phyloP scores from a whole-genome alignment of 345 rosid genomes.

The Arabidopsis arenosa region DNA sequence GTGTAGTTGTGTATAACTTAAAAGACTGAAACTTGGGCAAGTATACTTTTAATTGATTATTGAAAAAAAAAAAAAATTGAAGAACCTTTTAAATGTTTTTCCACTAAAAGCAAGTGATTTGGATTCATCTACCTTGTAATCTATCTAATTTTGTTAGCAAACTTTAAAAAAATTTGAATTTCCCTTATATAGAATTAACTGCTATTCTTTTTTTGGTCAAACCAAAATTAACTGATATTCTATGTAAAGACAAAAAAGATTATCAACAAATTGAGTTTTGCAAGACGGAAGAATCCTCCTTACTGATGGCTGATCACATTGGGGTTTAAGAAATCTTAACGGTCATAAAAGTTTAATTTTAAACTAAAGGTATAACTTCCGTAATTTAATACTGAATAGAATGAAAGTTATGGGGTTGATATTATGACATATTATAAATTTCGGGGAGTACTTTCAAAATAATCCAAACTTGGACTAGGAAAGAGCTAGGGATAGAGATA shows the following conservation, averaged over 20 bases:
- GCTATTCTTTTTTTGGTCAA: not conserved
- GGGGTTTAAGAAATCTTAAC: slow-evolving; percentile 5
- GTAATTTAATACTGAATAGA: not conserved
- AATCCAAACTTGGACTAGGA: slow-evolving; percentile 23
- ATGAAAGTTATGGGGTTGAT: slow-evolving; percentile 8
- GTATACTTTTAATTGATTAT: slow-evolving; percentile 1
- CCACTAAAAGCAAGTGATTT: not conserved
- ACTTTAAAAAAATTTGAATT: not conserved
- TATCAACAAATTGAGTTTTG: not conserved
- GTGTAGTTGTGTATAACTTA: not conserved
- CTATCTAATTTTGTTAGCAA: not conserved
- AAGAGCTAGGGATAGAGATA: slow-evolving; percentile 13
- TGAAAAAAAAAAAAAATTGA: not conserved
- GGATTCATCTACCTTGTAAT: slow-evolving; percentile 4
- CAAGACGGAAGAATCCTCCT: not conserved
- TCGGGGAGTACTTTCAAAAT: not conserved
- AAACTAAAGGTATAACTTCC: not conserved
- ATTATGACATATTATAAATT: not conserved
- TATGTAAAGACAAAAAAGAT: not conserved
- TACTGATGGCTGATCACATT: not conserved
- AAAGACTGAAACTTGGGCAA: not conserved
- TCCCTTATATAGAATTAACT: not conserved
- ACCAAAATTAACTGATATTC: slow-evolving; percentile 3
- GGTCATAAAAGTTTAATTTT: not conserved
- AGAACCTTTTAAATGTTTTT: not conserved